Conservation (phyloP, 352 stramenopile genomes). For the Phytopythium vexans region DNA sequence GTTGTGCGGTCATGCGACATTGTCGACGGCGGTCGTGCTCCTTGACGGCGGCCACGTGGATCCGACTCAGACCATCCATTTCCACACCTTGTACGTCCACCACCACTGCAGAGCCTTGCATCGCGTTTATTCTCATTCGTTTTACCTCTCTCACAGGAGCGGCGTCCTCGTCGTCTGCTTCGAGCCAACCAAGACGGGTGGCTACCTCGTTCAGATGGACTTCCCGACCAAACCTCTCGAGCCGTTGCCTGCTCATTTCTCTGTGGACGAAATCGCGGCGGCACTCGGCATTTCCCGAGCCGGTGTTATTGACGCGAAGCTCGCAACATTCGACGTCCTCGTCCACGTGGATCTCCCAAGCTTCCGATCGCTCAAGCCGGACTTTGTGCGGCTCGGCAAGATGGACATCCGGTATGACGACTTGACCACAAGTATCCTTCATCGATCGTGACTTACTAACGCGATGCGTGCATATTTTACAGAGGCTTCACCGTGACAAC, state of each 20-base stretch:
- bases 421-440: constrained; percentile 2
- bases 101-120: not conserved
- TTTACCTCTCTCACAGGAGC: constrained; percentile 17
- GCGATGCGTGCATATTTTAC: too few species aligned
- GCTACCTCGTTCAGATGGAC: constrained; percentile 48
- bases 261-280: constrained; percentile 10
- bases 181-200: constrained; percentile 9
- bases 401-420: constrained; percentile 12
- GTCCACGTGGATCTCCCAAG: constrained; percentile 16
- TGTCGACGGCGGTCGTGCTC: constrained; percentile 81
- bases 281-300: constrained; percentile 12
- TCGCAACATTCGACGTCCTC: constrained; percentile 22
- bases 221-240: constrained; percentile 37
- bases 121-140: not conserved
- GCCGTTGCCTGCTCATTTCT: constrained; percentile 4
- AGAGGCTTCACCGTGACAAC: constrained; percentile 36
- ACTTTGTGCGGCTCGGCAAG: constrained; percentile 18
- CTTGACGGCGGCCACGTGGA: constrained; percentile 48
- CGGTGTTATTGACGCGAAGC: constrained; percentile 18
- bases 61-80: constrained; percentile 38
- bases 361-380: constrained; percentile 15
- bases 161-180: constrained; percentile 39
- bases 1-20: constrained; percentile 91
- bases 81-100: constrained; percentile 56
- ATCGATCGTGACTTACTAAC: too few species aligned